Base-by-base conservation (phyloP, 2,329 filamentous ascomycete species). In the Aciculosporium take region DNA sequence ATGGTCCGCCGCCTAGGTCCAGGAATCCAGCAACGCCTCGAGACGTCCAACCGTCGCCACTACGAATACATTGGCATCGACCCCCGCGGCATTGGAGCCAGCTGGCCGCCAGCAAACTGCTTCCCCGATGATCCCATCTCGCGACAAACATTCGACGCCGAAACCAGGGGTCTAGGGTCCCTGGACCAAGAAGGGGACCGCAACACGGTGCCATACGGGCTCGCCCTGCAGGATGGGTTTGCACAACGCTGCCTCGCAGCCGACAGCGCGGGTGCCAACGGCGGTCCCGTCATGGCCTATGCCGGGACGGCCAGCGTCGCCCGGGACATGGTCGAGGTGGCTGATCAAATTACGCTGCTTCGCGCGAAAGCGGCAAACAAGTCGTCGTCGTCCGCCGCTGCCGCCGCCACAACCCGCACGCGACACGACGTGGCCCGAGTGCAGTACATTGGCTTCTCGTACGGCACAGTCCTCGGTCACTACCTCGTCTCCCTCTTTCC, bases 361-460 rank as follows among this genome's bases (percentile, higher is more conserved):
- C 38, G 33, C 3, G 12, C 15, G n/a, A 35, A 30, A 7, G 20
- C 13, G 13, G 29, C 34, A 34, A 29, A 32, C 23, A 38, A 30
- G 6, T 33, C 15, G 15, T 28, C 34, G 23, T 25, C 15, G 7
- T 9, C 34, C 10, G 18, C 13, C 18, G n/a, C 3, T 12, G 36
- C 34, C 13, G 15, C 34, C 10, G 18, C 13, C 18, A 18, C 3
- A 10, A 40, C 34, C 18, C 23, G 25, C 18, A 41, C 37, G 21
- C 18, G 21, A 3, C 29, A 30, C 4, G 18, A 38, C 8, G 34
- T 27, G n/a, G 39, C 51, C n/a, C 46, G 53, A 8, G 45, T 68
- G 24, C 61, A 62, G 46, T 71, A 67, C 46, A 65, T 64, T 58
- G 66, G 67, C 0, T 58, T 68, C 38, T 66, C 62, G n/a, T 70